Conservation (phyloP, 495 filamentous ascomycete species). For the Diplogelasinospora grovesii region DNA sequence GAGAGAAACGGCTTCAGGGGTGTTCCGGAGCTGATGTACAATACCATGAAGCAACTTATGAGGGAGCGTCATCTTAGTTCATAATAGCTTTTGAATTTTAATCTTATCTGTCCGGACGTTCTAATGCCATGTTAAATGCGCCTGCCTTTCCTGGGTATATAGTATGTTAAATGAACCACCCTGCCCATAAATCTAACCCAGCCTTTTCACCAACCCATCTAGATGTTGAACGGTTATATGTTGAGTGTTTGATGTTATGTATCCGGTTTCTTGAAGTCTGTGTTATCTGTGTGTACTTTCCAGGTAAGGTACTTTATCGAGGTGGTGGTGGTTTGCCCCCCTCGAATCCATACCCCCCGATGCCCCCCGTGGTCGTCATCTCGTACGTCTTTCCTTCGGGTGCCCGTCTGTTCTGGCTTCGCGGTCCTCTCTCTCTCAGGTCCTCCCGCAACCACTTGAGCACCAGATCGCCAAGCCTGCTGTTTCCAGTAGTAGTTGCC, state of each 20-base stretch:
- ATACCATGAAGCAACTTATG: constrained; percentile 72
- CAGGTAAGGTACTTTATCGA: no score
- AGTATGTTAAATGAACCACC: constrained; percentile 9
- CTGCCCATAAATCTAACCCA: no score
- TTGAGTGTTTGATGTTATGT: no score
- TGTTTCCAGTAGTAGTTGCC: constrained; percentile 51
- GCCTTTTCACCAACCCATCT: no score
- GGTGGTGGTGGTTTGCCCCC: no score
- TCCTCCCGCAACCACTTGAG: constrained; percentile 82
- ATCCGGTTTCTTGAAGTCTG: no score
- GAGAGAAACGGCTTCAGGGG: constrained; percentile 60
- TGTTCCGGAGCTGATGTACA: constrained; percentile 68
- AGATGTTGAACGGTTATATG: no score
- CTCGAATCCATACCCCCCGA: constrained; percentile 80
- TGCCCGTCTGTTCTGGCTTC: constrained; percentile 48
- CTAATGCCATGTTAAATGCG: constrained; percentile 23
- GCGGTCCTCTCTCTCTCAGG: constrained; percentile 70
- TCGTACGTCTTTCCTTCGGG: constrained; percentile 69
- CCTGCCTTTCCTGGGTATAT: constrained; percentile 12
- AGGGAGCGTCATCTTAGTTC: constrained; percentile 24
- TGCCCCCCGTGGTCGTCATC: constrained; percentile 55
- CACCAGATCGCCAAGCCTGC: constrained; percentile 74
- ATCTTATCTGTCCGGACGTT: no score
- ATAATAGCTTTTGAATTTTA: background rate
- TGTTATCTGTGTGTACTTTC: no score